Conservation (phyloP, 768 basidiomycete species). For the Psilocybe subaeruginosa region DNA sequence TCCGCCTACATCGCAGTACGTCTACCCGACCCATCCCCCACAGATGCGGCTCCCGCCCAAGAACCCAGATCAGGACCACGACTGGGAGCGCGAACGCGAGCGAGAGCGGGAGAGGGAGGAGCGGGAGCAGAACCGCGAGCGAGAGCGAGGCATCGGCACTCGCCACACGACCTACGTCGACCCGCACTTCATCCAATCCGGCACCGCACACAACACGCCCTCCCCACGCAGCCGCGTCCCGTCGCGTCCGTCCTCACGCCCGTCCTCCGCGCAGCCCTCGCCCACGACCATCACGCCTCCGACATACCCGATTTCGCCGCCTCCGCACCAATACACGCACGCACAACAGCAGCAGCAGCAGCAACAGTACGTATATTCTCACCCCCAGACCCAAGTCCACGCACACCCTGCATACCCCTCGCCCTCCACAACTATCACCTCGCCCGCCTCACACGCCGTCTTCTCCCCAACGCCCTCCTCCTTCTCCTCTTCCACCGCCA, state of each 20-base stretch:
- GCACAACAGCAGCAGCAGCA: background rate
- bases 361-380: background rate
- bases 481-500: slow-evolving; percentile 12
- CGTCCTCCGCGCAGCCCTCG: slow-evolving; percentile 14
- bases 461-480: slow-evolving; percentile 7
- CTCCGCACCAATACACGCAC: background rate
- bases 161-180: slow-evolving; percentile 20
- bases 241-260: slow-evolving; percentile 18
- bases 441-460: slow-evolving; percentile 7
- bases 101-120: background rate
- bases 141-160: slow-evolving; percentile 15
- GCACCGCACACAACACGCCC: slow-evolving; percentile 10
- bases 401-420: slow-evolving; percentile 1
- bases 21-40: background rate
- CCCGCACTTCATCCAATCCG: slow-evolving; percentile 14
- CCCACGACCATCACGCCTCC: slow-evolving; percentile 15
- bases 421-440: background rate
- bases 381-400: background rate
- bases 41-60: slow-evolving; percentile 6
- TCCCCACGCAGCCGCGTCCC: slow-evolving; percentile 14
- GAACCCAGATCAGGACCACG: slow-evolving; percentile 1
- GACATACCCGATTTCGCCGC: slow-evolving; percentile 1
- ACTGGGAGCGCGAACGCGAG: background rate
- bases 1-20: slow-evolving; percentile 11
- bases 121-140: background rate